Percentiles rank a stretch among this genome's conserved stretches.
Conservation (phyloP, 352 stramenopile species). For the Sclerospora graminicola region DNA sequence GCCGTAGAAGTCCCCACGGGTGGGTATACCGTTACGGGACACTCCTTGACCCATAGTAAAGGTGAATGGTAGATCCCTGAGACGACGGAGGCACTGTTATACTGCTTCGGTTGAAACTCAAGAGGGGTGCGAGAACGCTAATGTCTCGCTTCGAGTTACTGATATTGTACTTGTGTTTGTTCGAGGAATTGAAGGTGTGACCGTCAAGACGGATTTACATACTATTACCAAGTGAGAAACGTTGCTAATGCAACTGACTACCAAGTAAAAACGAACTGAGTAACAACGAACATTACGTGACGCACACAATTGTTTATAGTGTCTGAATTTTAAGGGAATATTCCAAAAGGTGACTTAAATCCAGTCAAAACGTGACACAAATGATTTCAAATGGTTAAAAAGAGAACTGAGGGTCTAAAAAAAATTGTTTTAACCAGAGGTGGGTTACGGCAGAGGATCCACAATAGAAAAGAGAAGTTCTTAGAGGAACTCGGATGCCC, state of each 20-base stretch:
- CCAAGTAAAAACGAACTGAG: conserved; percentile 1
- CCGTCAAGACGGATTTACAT: conserved; percentile 7
- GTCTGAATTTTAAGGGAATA: no score
- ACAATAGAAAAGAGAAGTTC: no score
- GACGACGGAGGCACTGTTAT: background rate
- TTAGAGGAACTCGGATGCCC: no score
- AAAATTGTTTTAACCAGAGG: no score
- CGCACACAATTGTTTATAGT: no score
- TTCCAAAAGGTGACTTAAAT: no score
- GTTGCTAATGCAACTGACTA: conserved; percentile 24
- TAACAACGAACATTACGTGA: background rate
- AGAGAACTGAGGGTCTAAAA: no score
- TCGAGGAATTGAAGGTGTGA: conserved; percentile 15
- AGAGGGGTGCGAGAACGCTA: background rate
- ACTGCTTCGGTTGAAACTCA: background rate
- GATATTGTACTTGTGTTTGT: conserved; percentile 3
- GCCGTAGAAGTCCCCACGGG: conserved; percentile 71
- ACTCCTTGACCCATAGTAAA: conserved; percentile 49
- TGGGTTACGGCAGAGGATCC: no score
- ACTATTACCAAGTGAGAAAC: conserved; percentile 17
- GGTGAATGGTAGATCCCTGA: background rate
- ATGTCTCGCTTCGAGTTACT: conserved; percentile 2
- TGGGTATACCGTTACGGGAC: conserved; percentile 46
- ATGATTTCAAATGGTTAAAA: no score
- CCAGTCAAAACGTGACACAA: no score